Evolutionary conservation across 139 green algal genomes (phyloP), one percentile per base, ranked within the genome.

Genomic region (Yamagishiella unicocca): DNA sequence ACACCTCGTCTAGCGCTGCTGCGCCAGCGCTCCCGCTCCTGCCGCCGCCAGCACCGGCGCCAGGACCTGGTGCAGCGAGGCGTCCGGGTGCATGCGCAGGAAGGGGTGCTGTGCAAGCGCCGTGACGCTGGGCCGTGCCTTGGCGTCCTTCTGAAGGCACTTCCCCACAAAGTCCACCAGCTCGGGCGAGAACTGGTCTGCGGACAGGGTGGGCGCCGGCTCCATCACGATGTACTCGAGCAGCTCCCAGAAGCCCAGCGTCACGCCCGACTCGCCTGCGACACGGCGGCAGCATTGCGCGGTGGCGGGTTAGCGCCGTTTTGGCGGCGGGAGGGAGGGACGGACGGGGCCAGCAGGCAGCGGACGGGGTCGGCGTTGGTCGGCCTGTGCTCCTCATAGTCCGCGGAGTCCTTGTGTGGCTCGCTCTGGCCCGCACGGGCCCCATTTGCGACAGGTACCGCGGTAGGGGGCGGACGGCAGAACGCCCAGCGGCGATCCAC

Each of bases 151-250:
- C 71, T 88, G 79, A 87, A 98, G 89, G 88, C 95, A 97, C 29
- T 87, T 72, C 10, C 33, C 40, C 46, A 99, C 87, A 88, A 99
- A 98, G 89, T 98, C 94, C 33, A 89, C 87, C 29, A 99, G 94
- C 90, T 97, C 95, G 0, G 92, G 86, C 0, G 93, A 96, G 84
- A 98, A 96, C 62, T 91, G 75, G 61, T 82, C 82, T 0, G 75
- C n/a, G 1, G 83, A 62, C 38, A 92, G 83, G 72, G 37, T 66
- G 29, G 92, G 89, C 29, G 89, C 45, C 17, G 85, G 86, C 83
- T 89, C 86, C 79, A 92, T 84, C 40, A 93, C 93, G 58, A 94
- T 94, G 87, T 92, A 93, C 86, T 93, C 90, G 27, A 95, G 80
- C 45, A 95, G 91, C 88, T 94, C 93, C 91, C 90, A 95, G 75